These are phyloP conservation scores for Beauveria brongniartii DNA, from an alignment of 2,329 filamentous ascomycete species.

Conservation along the genomic window DNA sequence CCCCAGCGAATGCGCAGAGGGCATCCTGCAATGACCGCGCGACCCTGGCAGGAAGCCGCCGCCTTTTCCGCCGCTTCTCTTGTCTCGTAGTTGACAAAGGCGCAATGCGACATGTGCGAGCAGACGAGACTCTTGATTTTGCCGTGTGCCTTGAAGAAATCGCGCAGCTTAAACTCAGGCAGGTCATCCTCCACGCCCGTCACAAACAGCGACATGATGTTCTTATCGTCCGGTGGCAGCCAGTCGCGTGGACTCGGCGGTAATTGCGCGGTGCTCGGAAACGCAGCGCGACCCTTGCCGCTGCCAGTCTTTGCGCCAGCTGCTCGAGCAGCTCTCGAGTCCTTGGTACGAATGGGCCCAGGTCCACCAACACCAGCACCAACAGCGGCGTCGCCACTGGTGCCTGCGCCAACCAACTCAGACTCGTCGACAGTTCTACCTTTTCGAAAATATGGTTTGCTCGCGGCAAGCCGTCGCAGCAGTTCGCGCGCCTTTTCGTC, in stretches of 20 bases:
- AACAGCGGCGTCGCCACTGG: slow-evolving; percentile 37
- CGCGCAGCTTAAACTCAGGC: slow-evolving; percentile 82
- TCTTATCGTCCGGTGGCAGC: slow-evolving; percentile 71
- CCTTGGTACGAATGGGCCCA: slow-evolving; percentile 72
- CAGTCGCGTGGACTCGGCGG: slow-evolving; percentile 82
- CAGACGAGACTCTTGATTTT: slow-evolving; percentile 89
- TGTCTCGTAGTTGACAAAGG: slow-evolving; percentile 89
- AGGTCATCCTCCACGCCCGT: slow-evolving; percentile 95
- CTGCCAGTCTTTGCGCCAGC: slow-evolving; percentile 40
- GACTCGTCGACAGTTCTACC: slow-evolving; percentile 63
- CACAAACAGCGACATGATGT: slow-evolving; percentile 87
- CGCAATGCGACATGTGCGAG: slow-evolving; percentile 94
- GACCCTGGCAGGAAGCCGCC: slow-evolving; percentile 75
- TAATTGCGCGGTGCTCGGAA: slow-evolving; percentile 63
- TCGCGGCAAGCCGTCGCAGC: slow-evolving; percentile 74
- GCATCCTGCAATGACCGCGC: slow-evolving; percentile 82
- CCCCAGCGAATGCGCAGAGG: slow-evolving; percentile 89
- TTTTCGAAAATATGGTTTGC: slow-evolving; percentile 92
- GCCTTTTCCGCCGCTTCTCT: slow-evolving; percentile 80
- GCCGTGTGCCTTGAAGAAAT: slow-evolving; percentile 83
- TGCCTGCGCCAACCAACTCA: slow-evolving; percentile 26
- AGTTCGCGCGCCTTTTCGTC: slow-evolving; percentile 94
- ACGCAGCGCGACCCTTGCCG: slow-evolving; percentile 42
- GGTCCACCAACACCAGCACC: slow-evolving; percentile 54
- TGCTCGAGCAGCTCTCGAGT: slow-evolving; percentile 45